phyloP scores from a whole-genome alignment of 257 asterid species.

The Solanum peruvianum region DNA sequence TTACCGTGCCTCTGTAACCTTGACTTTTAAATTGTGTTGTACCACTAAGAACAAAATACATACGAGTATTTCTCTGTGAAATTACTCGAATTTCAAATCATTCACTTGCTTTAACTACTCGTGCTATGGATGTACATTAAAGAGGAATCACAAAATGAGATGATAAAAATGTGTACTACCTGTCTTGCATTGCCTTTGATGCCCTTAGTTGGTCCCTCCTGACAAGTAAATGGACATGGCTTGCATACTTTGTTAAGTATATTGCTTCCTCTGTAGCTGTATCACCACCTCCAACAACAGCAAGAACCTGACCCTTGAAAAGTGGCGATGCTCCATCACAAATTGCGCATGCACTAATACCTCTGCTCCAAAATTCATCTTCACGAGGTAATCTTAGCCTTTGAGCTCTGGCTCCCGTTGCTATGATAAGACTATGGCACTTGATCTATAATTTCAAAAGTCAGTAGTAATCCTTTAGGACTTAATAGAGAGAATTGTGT shows the following conservation, averaged over 20 bases:
- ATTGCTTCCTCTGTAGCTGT: slow-evolving; percentile 98
- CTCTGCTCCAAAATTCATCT: slow-evolving; percentile 99
- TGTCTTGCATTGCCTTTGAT: slow-evolving; percentile 98
- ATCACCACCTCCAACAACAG: slow-evolving; percentile 99
- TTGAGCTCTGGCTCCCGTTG: slow-evolving; percentile 96
- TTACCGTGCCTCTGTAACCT: not conserved
- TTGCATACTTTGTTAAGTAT: slow-evolving; percentile 92
- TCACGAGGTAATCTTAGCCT: slow-evolving; percentile 76
- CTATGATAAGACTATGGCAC: slow-evolving; percentile 83
- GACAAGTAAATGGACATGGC: slow-evolving; percentile 94
- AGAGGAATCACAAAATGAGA: not conserved
- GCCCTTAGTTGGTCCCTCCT: slow-evolving; percentile 84
- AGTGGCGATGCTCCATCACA: slow-evolving; percentile 99
- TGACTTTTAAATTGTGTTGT: not conserved
- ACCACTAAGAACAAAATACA: not conserved
- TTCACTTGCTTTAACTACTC: not conserved
- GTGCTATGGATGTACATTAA: not conserved
- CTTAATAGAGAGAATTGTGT: not conserved
- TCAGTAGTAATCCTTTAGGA: not conserved
- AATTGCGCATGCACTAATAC: slow-evolving; percentile 98
- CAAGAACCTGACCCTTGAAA: slow-evolving; percentile 90
- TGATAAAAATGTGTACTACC: slow-evolving; percentile 21
- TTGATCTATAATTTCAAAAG: slow-evolving; percentile 42
- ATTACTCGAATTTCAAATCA: not conserved
- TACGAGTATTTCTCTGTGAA: not conserved